These are phyloP conservation scores for Pyrenophora seminiperda DNA, from an alignment of 2,329 filamentous ascomycete species.

Conservation along the genomic window DNA sequence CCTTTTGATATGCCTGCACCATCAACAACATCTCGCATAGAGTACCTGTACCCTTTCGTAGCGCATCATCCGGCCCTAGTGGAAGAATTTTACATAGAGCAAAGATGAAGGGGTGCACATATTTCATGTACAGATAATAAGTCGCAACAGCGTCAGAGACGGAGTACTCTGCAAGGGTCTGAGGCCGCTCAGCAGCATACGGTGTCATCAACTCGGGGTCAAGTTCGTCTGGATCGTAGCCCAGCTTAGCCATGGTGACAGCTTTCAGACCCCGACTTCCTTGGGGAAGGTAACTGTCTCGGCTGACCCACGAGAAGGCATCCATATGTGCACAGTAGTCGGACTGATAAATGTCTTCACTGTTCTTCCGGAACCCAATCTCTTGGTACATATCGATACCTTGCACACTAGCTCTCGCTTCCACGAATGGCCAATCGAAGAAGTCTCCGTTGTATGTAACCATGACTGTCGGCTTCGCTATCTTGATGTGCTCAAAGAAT, in stretches of 20 bases:
- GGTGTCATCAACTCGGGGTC: slow-evolving; percentile 98
- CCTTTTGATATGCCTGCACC: slow-evolving; percentile 93
- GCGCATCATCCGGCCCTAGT: slow-evolving; percentile 85
- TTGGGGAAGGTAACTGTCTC: slow-evolving; percentile 96
- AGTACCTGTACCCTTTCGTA: slow-evolving; percentile 95
- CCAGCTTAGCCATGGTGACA: slow-evolving; percentile 95
- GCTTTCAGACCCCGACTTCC: slow-evolving; percentile 97
- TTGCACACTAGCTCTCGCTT: slow-evolving; percentile 87
- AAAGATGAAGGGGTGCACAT: slow-evolving; percentile 99
- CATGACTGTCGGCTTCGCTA: slow-evolving; percentile 92
- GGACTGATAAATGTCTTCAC: slow-evolving; percentile 94
- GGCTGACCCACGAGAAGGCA: slow-evolving; percentile 98
- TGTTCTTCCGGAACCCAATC: slow-evolving; percentile 95
- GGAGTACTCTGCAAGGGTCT: slow-evolving; percentile 95
- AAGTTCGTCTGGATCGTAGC: slow-evolving; percentile 96
- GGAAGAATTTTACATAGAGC: slow-evolving; percentile 96
- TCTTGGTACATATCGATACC: slow-evolving; percentile 99
- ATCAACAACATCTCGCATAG: slow-evolving; percentile 99
- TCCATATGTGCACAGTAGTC: slow-evolving; percentile 98
- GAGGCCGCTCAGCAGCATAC: slow-evolving; percentile 82
- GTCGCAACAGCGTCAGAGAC: slow-evolving; percentile 98
- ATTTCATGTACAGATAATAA: slow-evolving; percentile 99
- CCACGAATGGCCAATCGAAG: slow-evolving; percentile 99
- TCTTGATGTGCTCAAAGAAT: slow-evolving; percentile 95
- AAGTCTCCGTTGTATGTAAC: slow-evolving; percentile 99